These are phyloP conservation scores for Claviceps purpurea DNA, from an alignment of 2,329 filamentous ascomycete genomes.

Conservation along the genomic window DNA sequence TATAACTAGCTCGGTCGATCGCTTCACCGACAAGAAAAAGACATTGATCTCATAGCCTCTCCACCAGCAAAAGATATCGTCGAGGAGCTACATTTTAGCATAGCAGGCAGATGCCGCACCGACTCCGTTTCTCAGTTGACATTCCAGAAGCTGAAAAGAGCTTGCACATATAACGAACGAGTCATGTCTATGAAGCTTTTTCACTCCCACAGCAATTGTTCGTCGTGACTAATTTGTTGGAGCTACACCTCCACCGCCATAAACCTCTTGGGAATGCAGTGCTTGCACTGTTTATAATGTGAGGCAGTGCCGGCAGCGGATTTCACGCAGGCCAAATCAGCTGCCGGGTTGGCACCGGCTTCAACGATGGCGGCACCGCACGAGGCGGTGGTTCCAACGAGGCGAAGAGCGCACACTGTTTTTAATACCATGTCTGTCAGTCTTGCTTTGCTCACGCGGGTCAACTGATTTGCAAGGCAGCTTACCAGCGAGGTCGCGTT, in stretches of 20 bases:
- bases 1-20: too few relatives aligned
- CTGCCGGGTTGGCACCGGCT: background rate
- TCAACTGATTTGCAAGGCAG: background rate
- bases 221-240: too few relatives aligned
- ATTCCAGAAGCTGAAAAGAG: too few relatives aligned
- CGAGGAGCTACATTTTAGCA: too few relatives aligned
- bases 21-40: too few relatives aligned
- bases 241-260: background rate
- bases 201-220: background rate
- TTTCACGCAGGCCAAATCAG: background rate
- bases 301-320: background rate
- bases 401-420: background rate
- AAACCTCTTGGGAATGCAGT: background rate
- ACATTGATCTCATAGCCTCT: too few relatives aligned
- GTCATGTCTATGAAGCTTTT: background rate
- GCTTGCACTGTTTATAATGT: background rate
- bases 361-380: background rate
- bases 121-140: too few relatives aligned
- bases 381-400: background rate
- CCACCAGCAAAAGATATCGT: too few relatives aligned
- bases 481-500: background rate
- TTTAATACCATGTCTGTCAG: background rate
- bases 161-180: background rate
- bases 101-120: too few relatives aligned
- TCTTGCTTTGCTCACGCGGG: background rate